Evolutionary conservation across 345 rosid genomes (phyloP), one percentile per base, ranked within the genome.

Genomic region (Lepidium didymum): DNA sequence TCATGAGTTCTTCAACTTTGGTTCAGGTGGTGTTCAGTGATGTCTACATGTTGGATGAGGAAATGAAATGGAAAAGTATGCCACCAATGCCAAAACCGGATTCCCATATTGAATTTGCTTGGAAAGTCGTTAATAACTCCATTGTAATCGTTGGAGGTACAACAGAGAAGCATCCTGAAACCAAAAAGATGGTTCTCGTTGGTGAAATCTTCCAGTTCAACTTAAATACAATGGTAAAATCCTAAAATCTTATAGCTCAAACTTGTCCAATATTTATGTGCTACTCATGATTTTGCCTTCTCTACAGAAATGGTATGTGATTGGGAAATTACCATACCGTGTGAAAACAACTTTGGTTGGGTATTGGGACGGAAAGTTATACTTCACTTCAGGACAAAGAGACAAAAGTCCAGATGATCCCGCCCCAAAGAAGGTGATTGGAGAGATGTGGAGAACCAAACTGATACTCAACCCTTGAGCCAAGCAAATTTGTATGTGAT

Each of bases 41-140:
- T 69, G 96, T 93, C 12, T 84, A 87, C 85, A 85, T 87, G 99
- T 84, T 93, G 56, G 99, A 90, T 79, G 83, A 83, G 62, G 91
- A 87, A 74, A 88, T 85, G 90, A 86, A 91, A 80, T 94, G 97
- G 99, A 89, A 88, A 78, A 74, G 62, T 7, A 63, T 89, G 56
- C 87, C 96, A 59, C 43, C 96, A 0, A 83, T 94, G 96, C 96
- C 91, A 41, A 94, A 93, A 71, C 92, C 99, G 1, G 87, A 91
- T 73, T 94, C 99, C 10, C 99, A 91, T 71, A 91, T 94, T 31
- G 97, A 94, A 67, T 94, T 91, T 79, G 99, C 99, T 67, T 94
- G 99, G 99, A 75, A 74, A 12, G 58, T 88, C 6, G 96, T 91
- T 68, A 87, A 94, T 76, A 82, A 86, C 78, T 94, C 99, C 37